Evolutionary conservation across 768 basidiomycete genomes (phyloP), one percentile per base, ranked within the genome.

Genomic region (Trametes coccinea): DNA sequence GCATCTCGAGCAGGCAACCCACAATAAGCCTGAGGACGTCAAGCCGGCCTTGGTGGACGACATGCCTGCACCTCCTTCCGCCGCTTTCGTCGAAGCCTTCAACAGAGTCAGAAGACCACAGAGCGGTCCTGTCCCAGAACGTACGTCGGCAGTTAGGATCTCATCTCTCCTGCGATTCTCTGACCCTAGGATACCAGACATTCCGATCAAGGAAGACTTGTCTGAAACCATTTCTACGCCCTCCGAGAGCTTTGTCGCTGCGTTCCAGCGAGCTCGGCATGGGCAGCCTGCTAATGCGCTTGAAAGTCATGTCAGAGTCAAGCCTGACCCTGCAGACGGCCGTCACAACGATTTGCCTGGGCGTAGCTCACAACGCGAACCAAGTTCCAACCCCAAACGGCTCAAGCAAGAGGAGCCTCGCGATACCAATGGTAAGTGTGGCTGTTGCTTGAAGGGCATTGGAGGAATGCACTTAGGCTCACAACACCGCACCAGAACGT

Each of bases 11-110:
- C 8, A 5, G n/a, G 17, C n/a, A 4, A 0, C n/a, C 2, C 14
- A 16, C 10, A 34, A 33, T n/a, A n/a, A n/a, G n/a, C n/a, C n/a
- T n/a, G 46, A 27, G 11, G 33, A 48, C 17, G 17, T 17, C 10
- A 34, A 56, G 2, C 31, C 39, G 37, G 29, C 34, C 11, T 29
- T 37, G 16, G 30, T 16, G 31, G 55, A 57, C n/a, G 53, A 60
- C 3, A 29, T 17, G 5, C 43, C 55, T 3, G 13, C 43, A 4
- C 46, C 43, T 8, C 64, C 64, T 13, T 63, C 67, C 2, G 50
- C 27, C 5, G 47, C 46, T 1, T 63, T 67, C 39, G 27, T 63
- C 8, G 66, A 56, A 7, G 63, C 63, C 16, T 62, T 62, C 43
- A 33, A 45, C 37, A 50, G 52, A 16, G 33, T 41, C 8, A 43